These are phyloP conservation scores for Fusarium zealandicum DNA, from an alignment of 2,329 filamentous ascomycete genomes.

Conservation along the genomic window DNA sequence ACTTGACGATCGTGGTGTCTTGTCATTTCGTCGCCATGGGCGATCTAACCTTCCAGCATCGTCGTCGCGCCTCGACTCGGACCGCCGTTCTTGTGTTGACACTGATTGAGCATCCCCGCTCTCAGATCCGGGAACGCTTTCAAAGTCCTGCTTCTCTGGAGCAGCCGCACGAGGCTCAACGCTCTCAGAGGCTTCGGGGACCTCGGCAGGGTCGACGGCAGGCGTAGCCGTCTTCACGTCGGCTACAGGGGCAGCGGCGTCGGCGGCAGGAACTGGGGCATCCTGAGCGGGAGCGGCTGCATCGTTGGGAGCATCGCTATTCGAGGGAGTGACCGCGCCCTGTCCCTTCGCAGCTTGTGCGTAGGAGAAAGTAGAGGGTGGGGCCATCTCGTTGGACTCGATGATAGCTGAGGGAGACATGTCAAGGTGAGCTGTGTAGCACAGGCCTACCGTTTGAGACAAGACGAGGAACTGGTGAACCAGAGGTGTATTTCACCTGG, in stretches of 20 bases:
- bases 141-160: constrained; percentile 46
- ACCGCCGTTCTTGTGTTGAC: constrained; percentile 43
- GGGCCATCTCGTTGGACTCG: constrained; percentile 56
- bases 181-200: constrained; percentile 35
- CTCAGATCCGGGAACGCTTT: constrained; percentile 48
- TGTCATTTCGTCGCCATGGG: constrained; percentile 53
- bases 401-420: constrained; percentile 41
- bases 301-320: constrained; percentile 37
- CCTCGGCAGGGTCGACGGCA: constrained; percentile 32
- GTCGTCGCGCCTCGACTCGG: constrained; percentile 49
- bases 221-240: constrained; percentile 39
- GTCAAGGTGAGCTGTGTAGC: constrained; percentile 34
- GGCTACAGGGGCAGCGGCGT: constrained; percentile 37
- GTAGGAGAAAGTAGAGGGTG: constrained; percentile 80
- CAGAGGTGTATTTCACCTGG: constrained; percentile 32
- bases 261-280: constrained; percentile 41
- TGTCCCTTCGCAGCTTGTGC: constrained; percentile 93
- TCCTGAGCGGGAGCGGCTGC: constrained; percentile 38
- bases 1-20: constrained; percentile 66
- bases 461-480: constrained; percentile 25
- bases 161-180: constrained; percentile 32
- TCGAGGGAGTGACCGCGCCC: constrained; percentile 49
- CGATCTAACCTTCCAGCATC: constrained; percentile 50
- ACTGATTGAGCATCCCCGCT: constrained; percentile 46
- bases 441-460: constrained; percentile 27